Conservation (phyloP, 805 yeast species). For the Grigorovia humatica region DNA sequence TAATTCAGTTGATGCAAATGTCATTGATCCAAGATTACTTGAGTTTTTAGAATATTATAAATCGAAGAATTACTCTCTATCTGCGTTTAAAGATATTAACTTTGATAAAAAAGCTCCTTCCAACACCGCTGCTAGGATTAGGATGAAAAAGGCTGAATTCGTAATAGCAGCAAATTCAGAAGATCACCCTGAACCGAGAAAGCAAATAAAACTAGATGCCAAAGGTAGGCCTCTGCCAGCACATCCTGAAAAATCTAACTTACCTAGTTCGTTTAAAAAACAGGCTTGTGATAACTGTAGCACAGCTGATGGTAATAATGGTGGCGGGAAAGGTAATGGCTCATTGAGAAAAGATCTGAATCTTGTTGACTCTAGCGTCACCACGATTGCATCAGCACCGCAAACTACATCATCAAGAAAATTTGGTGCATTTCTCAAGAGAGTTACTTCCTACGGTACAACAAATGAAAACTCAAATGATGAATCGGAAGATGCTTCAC, state of each 20-base stretch:
- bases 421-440: constrained; percentile 27
- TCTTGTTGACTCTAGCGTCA: background rate
- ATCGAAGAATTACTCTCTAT: constrained; percentile 15
- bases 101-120: background rate
- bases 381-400: background rate
- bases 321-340: background rate
- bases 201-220: constrained; percentile 23
- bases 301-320: too few relatives aligned
- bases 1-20: constrained; percentile 4
- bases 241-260: constrained; percentile 37
- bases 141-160: constrained; percentile 15
- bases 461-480: constrained; percentile 1
- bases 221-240: constrained; percentile 41
- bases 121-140: background rate
- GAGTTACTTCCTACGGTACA: constrained; percentile 24
- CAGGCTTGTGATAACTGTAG: background rate
- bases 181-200: constrained; percentile 1
- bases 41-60: constrained; percentile 36
- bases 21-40: constrained; percentile 37
- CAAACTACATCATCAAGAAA: constrained; percentile 13
- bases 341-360: background rate
- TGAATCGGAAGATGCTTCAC: constrained; percentile 4
- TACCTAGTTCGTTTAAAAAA: constrained; percentile 38
- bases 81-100: constrained; percentile 14
- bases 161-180: constrained; percentile 10